These are phyloP conservation scores for Nepenthes alata DNA, from an alignment of 179 eudicot genomes.

Conservation along the genomic window DNA sequence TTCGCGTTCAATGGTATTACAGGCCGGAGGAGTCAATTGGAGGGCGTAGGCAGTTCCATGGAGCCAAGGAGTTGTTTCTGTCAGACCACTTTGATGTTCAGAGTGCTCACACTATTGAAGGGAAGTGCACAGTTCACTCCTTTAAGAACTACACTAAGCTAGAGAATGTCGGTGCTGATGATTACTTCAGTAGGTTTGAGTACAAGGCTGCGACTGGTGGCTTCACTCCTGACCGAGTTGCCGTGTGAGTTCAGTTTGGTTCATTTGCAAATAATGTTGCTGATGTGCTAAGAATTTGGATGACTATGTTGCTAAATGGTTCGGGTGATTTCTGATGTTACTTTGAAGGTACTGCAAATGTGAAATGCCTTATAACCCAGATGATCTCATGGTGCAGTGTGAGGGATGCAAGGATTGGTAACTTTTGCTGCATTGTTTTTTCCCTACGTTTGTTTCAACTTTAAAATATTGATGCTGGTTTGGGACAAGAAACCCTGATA, in stretches of 20 bases:
- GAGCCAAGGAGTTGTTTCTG: constrained; percentile 38
- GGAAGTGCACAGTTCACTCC: constrained; percentile 54
- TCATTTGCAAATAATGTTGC: too few relatives aligned
- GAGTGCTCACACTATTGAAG: constrained; percentile 67
- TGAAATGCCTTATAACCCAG: constrained; percentile 51
- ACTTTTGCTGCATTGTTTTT: neutral
- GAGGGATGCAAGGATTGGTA: constrained; percentile 56
- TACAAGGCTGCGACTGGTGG: constrained; percentile 65
- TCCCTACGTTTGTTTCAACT: too few relatives aligned
- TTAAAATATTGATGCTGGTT: too few relatives aligned
- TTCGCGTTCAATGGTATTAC: constrained; percentile 22
- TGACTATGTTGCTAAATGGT: neutral
- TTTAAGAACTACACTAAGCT: constrained; percentile 67
- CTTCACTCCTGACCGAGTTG: constrained; percentile 63
- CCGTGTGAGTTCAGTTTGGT: constrained; percentile 39
- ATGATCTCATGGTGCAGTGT: constrained; percentile 47
- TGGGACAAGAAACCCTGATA: too few relatives aligned
- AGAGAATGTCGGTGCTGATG: constrained; percentile 59
- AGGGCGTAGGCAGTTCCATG: constrained; percentile 62
- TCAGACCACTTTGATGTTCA: constrained; percentile 40
- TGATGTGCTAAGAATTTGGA: too few relatives aligned
- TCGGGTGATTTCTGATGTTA: constrained; percentile 1
- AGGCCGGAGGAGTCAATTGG: constrained; percentile 63
- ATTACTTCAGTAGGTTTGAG: constrained; percentile 60
- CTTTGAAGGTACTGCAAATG: constrained; percentile 46